These are phyloP conservation scores for Coniferiporia weirii DNA, from an alignment of 1,284 basidiomycete genomes.

Conservation along the genomic window DNA sequence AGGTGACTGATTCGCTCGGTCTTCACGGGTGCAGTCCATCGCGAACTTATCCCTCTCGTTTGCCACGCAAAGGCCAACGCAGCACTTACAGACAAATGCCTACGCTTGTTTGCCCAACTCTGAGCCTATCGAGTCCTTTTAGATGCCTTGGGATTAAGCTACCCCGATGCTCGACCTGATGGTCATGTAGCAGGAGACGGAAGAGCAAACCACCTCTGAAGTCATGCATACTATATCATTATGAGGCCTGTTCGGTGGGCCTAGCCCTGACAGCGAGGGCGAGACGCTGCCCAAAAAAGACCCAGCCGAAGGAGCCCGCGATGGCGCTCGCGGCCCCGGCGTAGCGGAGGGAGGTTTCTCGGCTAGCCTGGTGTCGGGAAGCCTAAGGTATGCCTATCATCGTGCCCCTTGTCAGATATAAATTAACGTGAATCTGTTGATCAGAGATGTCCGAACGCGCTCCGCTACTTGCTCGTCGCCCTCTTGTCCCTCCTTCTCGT, in stretches of 20 bases:
- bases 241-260: conserved; percentile 67
- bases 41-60: background rate
- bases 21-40: background rate
- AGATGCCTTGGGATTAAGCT: too few relatives aligned
- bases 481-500: conserved; percentile 50
- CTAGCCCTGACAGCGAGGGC: conserved; percentile 65
- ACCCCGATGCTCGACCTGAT: too few relatives aligned
- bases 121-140: background rate
- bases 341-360: conserved; percentile 20
- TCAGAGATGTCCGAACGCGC: conserved; percentile 40
- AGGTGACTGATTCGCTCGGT: too few relatives aligned
- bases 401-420: conserved; percentile 16
- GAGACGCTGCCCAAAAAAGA: conserved; percentile 43
- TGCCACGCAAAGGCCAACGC: background rate
- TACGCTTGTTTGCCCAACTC: conserved; percentile 2
- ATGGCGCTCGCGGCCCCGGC: conserved; percentile 27
- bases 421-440: background rate
- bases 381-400: conserved; percentile 22
- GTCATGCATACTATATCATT: conserved; percentile 55
- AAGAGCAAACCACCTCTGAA: conserved; percentile 23
- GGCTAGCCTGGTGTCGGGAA: background rate
- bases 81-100: background rate
- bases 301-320: background rate
- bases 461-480: conserved; percentile 50
- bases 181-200: background rate